Conservation (phyloP, 208 protist genomes). For the Acanthamoeba triangularis region DNA sequence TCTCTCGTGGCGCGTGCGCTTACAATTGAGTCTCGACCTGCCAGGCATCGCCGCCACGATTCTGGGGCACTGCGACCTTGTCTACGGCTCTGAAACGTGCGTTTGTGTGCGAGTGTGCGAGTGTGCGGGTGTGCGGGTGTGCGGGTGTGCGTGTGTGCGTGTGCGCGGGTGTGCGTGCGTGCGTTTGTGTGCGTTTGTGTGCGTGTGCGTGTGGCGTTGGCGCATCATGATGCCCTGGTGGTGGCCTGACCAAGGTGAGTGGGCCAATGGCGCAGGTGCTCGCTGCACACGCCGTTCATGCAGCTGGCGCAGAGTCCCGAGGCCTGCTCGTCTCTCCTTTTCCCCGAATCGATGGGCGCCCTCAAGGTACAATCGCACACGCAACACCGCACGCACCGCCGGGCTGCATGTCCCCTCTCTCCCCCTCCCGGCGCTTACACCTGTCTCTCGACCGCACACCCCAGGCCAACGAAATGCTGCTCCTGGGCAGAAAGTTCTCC, state of each 20-base stretch:
- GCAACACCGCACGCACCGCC: not conserved
- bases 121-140: not conserved
- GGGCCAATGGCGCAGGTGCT: not conserved
- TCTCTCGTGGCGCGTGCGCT: not conserved
- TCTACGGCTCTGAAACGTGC: slow-evolving; percentile 64
- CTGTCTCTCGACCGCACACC: not conserved
- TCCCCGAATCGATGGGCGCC: slow-evolving; percentile 61
- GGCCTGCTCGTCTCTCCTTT: slow-evolving; percentile 73
- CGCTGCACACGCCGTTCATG: slow-evolving; percentile 75
- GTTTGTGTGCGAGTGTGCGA: not conserved
- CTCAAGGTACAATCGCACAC: not conserved
- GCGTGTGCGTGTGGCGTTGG: not conserved
- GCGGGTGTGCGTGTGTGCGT: not conserved
- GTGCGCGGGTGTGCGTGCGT: not conserved
- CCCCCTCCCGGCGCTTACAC: too few species aligned
- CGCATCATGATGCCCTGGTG: not conserved
- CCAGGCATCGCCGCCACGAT: slow-evolving; percentile 57
- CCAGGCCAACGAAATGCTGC: slow-evolving; percentile 69
- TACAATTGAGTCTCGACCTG: not conserved
- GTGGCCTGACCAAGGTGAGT: too few species aligned
- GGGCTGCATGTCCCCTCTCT: not conserved
- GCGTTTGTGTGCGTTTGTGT: not conserved
- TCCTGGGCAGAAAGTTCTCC: slow-evolving; percentile 69
- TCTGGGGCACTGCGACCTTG: slow-evolving; percentile 73
- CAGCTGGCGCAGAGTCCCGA: slow-evolving; percentile 72